Percentiles rank a stretch among this genome's conserved stretches.
Evolutionary conservation across 305 asterid genomes (phyloP).

Genomic region (Nicotiana rustica): DNA sequence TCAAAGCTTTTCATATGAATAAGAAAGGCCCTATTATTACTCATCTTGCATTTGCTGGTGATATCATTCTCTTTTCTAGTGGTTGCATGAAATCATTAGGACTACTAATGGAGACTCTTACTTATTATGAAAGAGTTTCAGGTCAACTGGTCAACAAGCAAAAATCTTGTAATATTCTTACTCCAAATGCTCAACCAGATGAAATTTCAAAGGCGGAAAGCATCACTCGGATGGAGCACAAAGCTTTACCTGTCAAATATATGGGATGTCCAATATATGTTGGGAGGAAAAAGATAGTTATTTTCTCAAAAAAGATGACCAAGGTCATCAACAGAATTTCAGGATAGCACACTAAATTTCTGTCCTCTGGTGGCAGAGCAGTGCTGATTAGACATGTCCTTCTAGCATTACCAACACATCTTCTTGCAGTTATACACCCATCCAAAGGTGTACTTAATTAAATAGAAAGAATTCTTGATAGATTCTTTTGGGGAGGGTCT

Average conservation of each 20-base stretch:
- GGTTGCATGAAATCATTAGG: too few relatives aligned
- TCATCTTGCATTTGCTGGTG: not conserved
- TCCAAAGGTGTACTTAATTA: not conserved
- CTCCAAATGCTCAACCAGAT: too few relatives aligned
- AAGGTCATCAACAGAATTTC: not conserved
- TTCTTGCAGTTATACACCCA: not conserved
- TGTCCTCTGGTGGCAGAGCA: not conserved
- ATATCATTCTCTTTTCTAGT: not conserved
- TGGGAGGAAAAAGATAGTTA: not conserved
- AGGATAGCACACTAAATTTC: not conserved
- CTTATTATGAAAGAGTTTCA: not conserved
- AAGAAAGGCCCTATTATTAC: not conserved
- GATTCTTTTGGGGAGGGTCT: not conserved
- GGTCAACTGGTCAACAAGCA: not conserved
- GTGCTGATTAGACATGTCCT: not conserved
- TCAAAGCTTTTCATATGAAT: too few relatives aligned
- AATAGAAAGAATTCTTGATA: not conserved
- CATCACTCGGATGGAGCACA: not conserved
- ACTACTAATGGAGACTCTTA: not conserved
- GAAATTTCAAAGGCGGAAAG: not conserved
- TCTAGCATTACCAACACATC: not conserved
- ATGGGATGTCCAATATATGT: not conserved
- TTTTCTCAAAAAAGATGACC: not conserved
- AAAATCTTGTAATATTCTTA: not conserved
- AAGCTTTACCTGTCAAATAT: not conserved